Base-by-base conservation (phyloP, 345 rosid species). In the Trapa bicornis region DNA sequence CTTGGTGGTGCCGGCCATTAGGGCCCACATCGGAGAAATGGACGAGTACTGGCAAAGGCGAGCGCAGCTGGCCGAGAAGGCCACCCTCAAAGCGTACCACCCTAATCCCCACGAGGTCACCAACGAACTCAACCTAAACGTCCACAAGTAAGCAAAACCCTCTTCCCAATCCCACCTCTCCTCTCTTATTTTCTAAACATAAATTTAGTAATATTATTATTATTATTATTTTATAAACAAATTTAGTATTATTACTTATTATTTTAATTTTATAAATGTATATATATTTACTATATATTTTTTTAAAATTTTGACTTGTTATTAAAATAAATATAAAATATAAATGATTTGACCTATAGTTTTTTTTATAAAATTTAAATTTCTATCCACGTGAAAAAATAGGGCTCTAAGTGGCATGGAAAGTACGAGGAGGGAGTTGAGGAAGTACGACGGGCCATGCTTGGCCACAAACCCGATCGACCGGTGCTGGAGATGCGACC, bases 401-500 rank as follows among this genome's bases (percentile, higher is more conserved):
- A 79, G 83, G 81, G 64, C 72, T 16, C 29, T 76, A 6, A 62
- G 11, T 54, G 71, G 47, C 11, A 52, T 0, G 2, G 83, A 88
- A 71, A 75, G 70, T 73, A 79, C 89, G 0, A 87, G 96, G 61
- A 82, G 97, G 69, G 66, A 22, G 60, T 3, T 12, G 52, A 47
- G 16, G 52, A 69, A 38, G 72, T 42, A 2, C 22, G 22, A 2
- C 1, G 88, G 89, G 6, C 79, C 81, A 13, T 92, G 98, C 76
- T 13, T 53, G 56, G 91, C 91, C 47, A 76, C 87, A 29, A 92
- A 92, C 79, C 98, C 98, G 0, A 89, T 92, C 9, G 96, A 92
- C 68, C 73, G 81, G 68, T 89, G 98, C 65, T 92, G 93, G 96
- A 81, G 98, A 50, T 92, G 98, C 71, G 75, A 83, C 70, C 45